A percentile compares a stretch with the other conserved stretches of the same genome.
These are phyloP conservation scores for Penicillium samsonianum DNA, from an alignment of 495 filamentous ascomycete genomes.

Conservation along the genomic window DNA sequence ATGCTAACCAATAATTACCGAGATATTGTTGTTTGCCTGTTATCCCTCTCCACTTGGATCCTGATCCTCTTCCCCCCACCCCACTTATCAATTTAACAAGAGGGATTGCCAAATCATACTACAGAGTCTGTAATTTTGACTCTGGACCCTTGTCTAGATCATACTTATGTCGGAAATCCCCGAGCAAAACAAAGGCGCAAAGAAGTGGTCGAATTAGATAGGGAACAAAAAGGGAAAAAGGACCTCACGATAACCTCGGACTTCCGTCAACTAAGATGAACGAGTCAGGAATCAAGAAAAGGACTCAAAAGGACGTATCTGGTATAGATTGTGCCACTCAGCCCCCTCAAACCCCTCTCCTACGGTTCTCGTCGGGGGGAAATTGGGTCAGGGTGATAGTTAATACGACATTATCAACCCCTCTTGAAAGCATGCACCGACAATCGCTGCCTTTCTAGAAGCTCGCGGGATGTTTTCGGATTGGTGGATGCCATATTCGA, in stretches of 20 bases:
- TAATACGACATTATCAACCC: constrained; percentile 28
- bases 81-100: neutral
- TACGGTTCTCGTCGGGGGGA: constrained; percentile 31
- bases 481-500: constrained; percentile 27
- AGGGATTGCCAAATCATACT: neutral
- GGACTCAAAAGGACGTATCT: neutral
- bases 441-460: constrained; percentile 32
- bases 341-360: constrained; percentile 11
- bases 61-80: neutral
- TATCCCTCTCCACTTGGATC: neutral
- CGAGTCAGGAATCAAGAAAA: neutral
- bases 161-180: neutral
- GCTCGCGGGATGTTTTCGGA: constrained; percentile 18
- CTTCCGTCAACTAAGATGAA: neutral
- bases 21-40: neutral
- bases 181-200: neutral
- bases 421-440: constrained; percentile 23
- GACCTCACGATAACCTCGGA: neutral
- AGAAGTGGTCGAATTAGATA: neutral
- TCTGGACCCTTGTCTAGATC: neutral
- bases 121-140: neutral
- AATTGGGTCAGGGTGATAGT: constrained; percentile 4
- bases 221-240: neutral
- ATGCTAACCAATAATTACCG: constrained; percentile 3
- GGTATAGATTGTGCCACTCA: constrained; percentile 16